phyloP scores from a whole-genome alignment of 305 asterid genomes.

The Fraxinus paxiana region DNA sequence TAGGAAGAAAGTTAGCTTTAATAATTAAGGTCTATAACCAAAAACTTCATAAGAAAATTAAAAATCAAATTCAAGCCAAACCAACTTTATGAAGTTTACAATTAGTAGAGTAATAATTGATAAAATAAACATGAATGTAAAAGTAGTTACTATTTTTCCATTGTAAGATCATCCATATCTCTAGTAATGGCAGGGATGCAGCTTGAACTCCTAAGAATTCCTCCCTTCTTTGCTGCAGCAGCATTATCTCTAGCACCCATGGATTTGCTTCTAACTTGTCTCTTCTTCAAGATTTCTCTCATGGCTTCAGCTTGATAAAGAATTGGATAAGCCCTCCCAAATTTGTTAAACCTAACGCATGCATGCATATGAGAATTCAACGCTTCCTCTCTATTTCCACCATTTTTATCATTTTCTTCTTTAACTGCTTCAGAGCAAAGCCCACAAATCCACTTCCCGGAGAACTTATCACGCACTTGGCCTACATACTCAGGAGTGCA shows the following conservation, averaged over 20 bases:
- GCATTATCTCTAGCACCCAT: conserved; percentile 30
- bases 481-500: conserved; percentile 39
- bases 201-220: conserved; percentile 41
- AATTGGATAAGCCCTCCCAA: conserved; percentile 43
- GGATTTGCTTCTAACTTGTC: conserved; percentile 26
- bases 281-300: conserved; percentile 43
- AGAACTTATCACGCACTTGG: conserved; percentile 24
- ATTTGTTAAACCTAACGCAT: conserved; percentile 37
- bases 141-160: not conserved
- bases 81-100: not conserved
- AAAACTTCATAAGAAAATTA: not conserved
- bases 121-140: not conserved
- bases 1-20: not conserved
- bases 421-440: conserved; percentile 48
- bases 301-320: conserved; percentile 46
- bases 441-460: conserved; percentile 46
- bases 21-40: not conserved
- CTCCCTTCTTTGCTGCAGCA: conserved; percentile 24
- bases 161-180: conserved; percentile 28
- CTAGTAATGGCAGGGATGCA: conserved; percentile 44
- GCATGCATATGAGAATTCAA: conserved; percentile 38
- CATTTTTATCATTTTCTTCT: conserved; percentile 43
- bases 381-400: conserved; percentile 36
- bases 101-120: not conserved
- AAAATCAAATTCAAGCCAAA: not conserved